Evolutionary conservation across 805 yeast genomes (phyloP).

Genomic region (Candida yuanshanica): DNA sequence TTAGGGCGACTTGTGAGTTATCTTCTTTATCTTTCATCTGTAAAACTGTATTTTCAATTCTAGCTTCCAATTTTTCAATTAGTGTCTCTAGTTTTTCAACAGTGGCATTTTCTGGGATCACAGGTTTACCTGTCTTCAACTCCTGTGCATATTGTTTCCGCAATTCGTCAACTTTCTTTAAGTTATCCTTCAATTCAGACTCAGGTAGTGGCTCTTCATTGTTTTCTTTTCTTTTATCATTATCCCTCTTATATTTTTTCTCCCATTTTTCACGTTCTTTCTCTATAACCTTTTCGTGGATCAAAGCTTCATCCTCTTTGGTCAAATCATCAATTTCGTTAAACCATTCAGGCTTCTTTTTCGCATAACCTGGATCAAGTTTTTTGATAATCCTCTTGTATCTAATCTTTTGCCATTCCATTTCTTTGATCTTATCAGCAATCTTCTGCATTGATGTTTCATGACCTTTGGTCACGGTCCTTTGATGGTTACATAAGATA

Average conservation of each 20-base stretch:
- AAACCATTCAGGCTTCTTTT: constrained; percentile 53
- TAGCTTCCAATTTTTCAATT: constrained; percentile 62
- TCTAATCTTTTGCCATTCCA: constrained; percentile 79
- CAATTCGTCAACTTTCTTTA: constrained; percentile 48
- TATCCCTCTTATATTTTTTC: constrained; percentile 68
- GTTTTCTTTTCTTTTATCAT: constrained; percentile 63
- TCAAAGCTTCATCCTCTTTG: constrained; percentile 54
- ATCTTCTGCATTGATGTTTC: constrained; percentile 77
- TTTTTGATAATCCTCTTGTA: constrained; percentile 63
- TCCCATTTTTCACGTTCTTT: constrained; percentile 59
- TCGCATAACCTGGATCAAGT: constrained; percentile 47
- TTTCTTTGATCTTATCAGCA: constrained; percentile 68
- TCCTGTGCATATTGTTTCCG: constrained; percentile 51
- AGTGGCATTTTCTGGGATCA: constrained; percentile 41
- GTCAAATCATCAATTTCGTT: constrained; percentile 61
- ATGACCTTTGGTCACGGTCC: constrained; percentile 83
- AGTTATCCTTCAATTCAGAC: constrained; percentile 51
- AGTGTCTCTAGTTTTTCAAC: constrained; percentile 66
- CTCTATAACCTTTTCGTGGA: constrained; percentile 55
- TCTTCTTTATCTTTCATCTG: constrained; percentile 91
- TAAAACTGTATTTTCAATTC: constrained; percentile 62
- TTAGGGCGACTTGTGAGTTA: constrained; percentile 86
- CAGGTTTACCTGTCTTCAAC: constrained; percentile 51
- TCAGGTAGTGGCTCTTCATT: constrained; percentile 47
- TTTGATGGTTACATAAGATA: constrained; percentile 93